phyloP scores from a whole-genome alignment of 345 rosid species.

The Pelargonium nanum region DNA sequence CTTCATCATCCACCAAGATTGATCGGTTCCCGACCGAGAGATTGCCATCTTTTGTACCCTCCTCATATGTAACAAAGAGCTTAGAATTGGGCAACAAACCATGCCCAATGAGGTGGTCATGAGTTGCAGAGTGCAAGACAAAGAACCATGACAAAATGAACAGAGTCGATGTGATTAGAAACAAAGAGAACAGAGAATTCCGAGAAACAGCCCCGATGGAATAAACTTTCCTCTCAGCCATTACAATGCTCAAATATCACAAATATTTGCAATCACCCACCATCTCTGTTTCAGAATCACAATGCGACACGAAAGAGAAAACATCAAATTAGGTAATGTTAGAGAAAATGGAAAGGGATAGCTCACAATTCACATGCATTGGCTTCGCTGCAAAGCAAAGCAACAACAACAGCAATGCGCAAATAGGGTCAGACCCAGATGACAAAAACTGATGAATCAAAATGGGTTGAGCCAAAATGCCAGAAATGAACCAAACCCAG shows the following conservation, averaged over 20 bases:
- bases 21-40: slow-evolving; percentile 18
- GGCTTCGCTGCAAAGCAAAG: not conserved
- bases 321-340: not conserved
- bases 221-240: slow-evolving; percentile 48
- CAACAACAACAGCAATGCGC: not conserved
- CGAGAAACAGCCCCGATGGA: slow-evolving; percentile 23
- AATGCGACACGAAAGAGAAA: not conserved
- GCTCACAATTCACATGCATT: not conserved
- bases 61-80: slow-evolving; percentile 17
- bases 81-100: slow-evolving; percentile 23
- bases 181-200: slow-evolving; percentile 42
- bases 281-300: not conserved
- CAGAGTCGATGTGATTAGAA: slow-evolving; percentile 28
- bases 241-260: slow-evolving; percentile 11
- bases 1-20: slow-evolving; percentile 20
- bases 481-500: not conserved
- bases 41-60: slow-evolving; percentile 13
- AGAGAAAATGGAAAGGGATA: not conserved
- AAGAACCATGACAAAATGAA: slow-evolving; percentile 65
- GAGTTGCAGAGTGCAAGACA: slow-evolving; percentile 43
- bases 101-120: slow-evolving; percentile 26
- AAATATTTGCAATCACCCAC: not conserved
- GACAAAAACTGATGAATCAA: not conserved
- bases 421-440: not conserved
- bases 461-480: not conserved